These are phyloP conservation scores for Marasmius tenuissimus DNA, from an alignment of 1,284 basidiomycete species.

Conservation along the genomic window DNA sequence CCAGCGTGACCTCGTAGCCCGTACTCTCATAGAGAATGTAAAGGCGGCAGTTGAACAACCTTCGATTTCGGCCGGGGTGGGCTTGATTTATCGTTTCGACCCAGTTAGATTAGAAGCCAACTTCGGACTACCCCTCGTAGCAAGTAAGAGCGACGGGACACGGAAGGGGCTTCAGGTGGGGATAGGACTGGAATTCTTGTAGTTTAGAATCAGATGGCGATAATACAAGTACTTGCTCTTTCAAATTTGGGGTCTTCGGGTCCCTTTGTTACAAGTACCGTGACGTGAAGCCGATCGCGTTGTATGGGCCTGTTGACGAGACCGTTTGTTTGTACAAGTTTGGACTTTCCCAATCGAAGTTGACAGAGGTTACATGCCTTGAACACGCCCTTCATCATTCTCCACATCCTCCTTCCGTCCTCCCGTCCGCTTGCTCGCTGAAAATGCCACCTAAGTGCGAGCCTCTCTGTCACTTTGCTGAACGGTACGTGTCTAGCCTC, in stretches of 20 bases:
- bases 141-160: conserved; percentile 73
- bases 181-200: conserved; percentile 87
- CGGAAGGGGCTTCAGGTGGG: conserved; percentile 90
- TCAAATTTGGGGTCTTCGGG: background rate
- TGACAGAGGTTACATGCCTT: background rate
- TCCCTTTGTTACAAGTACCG: background rate
- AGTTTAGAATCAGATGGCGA: conserved; percentile 16
- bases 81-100: conserved; percentile 88
- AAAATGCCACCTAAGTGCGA: conserved; percentile 63
- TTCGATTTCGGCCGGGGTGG: conserved; percentile 82
- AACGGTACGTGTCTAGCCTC: conserved; percentile 50
- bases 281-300: background rate
- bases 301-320: background rate
- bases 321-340: conserved; percentile 1
- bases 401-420: conserved; percentile 10
- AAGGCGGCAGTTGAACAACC: conserved; percentile 38
- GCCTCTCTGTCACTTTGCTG: conserved; percentile 73
- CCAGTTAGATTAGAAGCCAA: conserved; percentile 89
- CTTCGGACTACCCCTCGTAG: conserved; percentile 86
- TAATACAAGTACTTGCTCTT: background rate
- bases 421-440: conserved; percentile 12
- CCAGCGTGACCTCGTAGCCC: conserved; percentile 26
- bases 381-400: conserved; percentile 3
- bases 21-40: conserved; percentile 41
- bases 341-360: background rate